Base-by-base conservation (phyloP, 2,329 filamentous ascomycete genomes). In the Periglandula ipomoeae region DNA sequence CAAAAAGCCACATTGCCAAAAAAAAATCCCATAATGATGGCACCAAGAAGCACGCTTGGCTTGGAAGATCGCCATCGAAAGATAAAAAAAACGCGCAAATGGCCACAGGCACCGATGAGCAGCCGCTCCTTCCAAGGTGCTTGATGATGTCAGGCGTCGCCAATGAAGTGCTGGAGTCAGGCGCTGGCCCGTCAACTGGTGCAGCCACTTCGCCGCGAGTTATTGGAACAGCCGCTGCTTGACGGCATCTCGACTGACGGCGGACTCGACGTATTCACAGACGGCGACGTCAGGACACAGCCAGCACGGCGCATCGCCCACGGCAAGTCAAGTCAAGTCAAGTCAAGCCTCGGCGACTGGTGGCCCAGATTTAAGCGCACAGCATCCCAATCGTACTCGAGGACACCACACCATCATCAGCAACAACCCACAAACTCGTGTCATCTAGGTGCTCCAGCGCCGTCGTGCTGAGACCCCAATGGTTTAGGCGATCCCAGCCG, bases 281-380 rank as follows among this genome's bases (percentile, higher is more conserved):
- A n/a, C n/a, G n/a, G 27, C 44, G 22, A 38, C 32, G 44, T 44
- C 42, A 45, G 26, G 41, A 44, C 26, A 5, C 30, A 24, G 30
- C 20, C 15, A 45, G 43, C 22, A 26, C 34, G 44, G 44, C 32
- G 44, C 44, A 40, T 46, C 35, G 44, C 34, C 35, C 23, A 19
- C 35, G 20, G 26, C 30, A 17, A 35, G n/a, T 5, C 10, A 17
- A 40, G 44, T 17, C 44, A n/a, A n/a, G 20, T 38, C 30, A 17
- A 35, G n/a, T 5, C 10, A 17, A 40, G 44, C 24, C 44, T 46
- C 15, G 35, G 23, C 24, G 24, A 32, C 17, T 40, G 19, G 17
- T 23, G 19, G 13, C 13, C 3, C 11, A n/a, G 24, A 27, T 10
- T n/a, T 15, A 39, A 15, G 32, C 43, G 43, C 43, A 38, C n/a